Base-by-base conservation (phyloP, 2,329 filamentous ascomycete species). In the Trichophyton mentagrophytes region DNA sequence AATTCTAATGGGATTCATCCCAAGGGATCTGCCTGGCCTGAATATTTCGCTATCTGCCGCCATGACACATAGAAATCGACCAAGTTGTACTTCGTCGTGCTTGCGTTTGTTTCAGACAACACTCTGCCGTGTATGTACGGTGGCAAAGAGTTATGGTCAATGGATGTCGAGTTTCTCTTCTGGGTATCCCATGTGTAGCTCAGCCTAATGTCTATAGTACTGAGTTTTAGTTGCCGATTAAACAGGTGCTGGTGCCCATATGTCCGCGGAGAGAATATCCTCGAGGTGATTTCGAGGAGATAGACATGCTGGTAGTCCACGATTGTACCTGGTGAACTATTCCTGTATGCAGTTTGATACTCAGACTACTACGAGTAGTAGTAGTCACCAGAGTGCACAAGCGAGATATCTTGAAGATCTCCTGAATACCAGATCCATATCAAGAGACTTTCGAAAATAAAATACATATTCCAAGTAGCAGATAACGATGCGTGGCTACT, bases 1-100 rank as follows among this genome's bases (percentile, higher is more conserved):
- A 55, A 20, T 36, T 20, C 51, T 55, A 36, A 15, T 9, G 20
- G 6, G 1, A 6, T 51, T 55, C 15, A 15, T 25, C 51, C n/a
- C 27, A 36, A 9, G 15, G 33, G 13, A 51, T 55, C 25, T 20
- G 15, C 51, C 8, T 55, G 27, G 27, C 8, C 6, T 36, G 8
- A 9, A 55, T 38, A 38, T 11, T 38, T 36, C n/a, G 51, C 51
- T 55, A 51, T 51, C 51, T 33, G 13, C 25, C 2, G 11, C 3
- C 11, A 55, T 55, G 51, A 55, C 51, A 55, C 51, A 55, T 55
- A 55, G 51, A 55, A 55, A 33, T 20, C n/a, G 15, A 25, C 22
- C 22, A 51, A 51, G 3, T 13, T 6, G 22, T 11, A 9, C 46
- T 15, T 51, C 22, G 46, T 51, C 22, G 11, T 25, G 11, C 20